phyloP scores from a whole-genome alignment of 78 protist species.

The Pigoraptor vietnamica region DNA sequence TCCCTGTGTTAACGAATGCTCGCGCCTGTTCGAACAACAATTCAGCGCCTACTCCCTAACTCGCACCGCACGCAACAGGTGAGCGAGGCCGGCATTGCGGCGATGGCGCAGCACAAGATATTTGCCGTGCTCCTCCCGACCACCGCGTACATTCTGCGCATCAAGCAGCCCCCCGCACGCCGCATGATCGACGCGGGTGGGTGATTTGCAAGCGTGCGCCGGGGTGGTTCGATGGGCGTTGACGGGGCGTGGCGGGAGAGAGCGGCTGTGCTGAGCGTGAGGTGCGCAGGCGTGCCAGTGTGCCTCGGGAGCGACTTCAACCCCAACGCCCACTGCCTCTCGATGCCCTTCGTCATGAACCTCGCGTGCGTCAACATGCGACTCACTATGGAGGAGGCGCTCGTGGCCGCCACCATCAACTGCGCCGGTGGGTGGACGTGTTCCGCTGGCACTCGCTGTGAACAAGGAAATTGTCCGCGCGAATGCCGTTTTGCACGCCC shows the following conservation, averaged over 20 bases:
- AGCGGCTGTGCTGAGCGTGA: background rate
- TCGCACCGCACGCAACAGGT: too few species aligned
- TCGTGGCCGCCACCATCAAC: constrained; percentile 80
- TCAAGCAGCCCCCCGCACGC: constrained; percentile 73
- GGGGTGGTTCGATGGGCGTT: background rate
- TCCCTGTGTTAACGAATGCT: too few species aligned
- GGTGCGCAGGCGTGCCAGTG: constrained; percentile 57
- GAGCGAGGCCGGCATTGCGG: constrained; percentile 61
- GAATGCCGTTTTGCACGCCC: background rate
- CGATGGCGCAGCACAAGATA: constrained; percentile 56
- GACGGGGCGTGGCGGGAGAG: background rate
- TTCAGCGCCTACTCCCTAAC: background rate
- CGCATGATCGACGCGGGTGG: constrained; percentile 42
- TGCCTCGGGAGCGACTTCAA: constrained; percentile 75
- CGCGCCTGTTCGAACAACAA: too few species aligned
- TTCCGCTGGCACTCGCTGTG: too few species aligned
- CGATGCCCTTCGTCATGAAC: constrained; percentile 83
- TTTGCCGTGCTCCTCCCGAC: constrained; percentile 78
- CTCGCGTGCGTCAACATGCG: constrained; percentile 72
- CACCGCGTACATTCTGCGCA: constrained; percentile 67
- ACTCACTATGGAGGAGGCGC: constrained; percentile 71
- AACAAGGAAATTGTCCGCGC: too few species aligned
- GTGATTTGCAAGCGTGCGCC: too few species aligned
- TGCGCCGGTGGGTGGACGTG: constrained; percentile 49
- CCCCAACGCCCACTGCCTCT: constrained; percentile 82